A percentile compares a stretch with the other conserved stretches of the same genome.
Evolutionary conservation across 2,329 filamentous ascomycete genomes (phyloP).

Genomic region (Mycosphaerella sp.): DNA sequence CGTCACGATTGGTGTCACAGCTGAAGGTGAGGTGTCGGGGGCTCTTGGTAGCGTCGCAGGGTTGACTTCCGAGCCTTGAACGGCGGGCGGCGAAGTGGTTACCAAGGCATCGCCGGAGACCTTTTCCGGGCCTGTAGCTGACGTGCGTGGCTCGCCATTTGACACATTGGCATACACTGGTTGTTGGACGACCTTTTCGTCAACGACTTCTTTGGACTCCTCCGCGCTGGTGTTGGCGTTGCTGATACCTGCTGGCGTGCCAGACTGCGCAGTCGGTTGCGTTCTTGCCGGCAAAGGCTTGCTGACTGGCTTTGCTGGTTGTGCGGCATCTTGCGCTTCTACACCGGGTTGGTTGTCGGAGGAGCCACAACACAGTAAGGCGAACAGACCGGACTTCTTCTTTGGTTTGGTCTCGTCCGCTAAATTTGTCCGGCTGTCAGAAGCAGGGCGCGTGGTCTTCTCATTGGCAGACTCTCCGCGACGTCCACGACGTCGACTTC

Average conservation of each 20-base stretch:
- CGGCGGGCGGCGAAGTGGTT: slow-evolving; percentile 16
- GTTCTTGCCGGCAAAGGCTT: slow-evolving; percentile 35
- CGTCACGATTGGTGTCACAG: slow-evolving; percentile 1
- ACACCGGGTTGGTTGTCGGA: slow-evolving; percentile 56
- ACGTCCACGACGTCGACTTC: slow-evolving; percentile 42
- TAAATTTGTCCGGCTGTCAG: slow-evolving; percentile 30
- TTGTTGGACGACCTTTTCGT: slow-evolving; percentile 37
- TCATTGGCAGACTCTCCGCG: slow-evolving; percentile 34
- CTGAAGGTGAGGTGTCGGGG: background rate
- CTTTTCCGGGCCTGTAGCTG: slow-evolving; percentile 20
- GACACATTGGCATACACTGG: slow-evolving; percentile 13
- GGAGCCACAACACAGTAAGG: slow-evolving; percentile 61
- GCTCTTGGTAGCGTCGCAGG: background rate
- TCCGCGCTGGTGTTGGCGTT: slow-evolving; percentile 40
- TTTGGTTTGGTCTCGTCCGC: slow-evolving; percentile 36
- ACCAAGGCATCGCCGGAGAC: slow-evolving; percentile 15
- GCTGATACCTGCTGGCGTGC: slow-evolving; percentile 40
- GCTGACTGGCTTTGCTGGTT: slow-evolving; percentile 40
- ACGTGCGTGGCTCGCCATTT: slow-evolving; percentile 10
- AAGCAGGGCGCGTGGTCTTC: slow-evolving; percentile 35
- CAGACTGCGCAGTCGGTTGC: slow-evolving; percentile 44
- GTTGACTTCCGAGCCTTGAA: background rate
- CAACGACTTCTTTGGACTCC: slow-evolving; percentile 41
- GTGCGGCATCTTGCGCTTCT: slow-evolving; percentile 48
- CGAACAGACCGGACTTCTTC: slow-evolving; percentile 40